Evolutionary conservation across 2,329 filamentous ascomycete species (phyloP).

Genomic region (Cladosporium cucumerinum): DNA sequence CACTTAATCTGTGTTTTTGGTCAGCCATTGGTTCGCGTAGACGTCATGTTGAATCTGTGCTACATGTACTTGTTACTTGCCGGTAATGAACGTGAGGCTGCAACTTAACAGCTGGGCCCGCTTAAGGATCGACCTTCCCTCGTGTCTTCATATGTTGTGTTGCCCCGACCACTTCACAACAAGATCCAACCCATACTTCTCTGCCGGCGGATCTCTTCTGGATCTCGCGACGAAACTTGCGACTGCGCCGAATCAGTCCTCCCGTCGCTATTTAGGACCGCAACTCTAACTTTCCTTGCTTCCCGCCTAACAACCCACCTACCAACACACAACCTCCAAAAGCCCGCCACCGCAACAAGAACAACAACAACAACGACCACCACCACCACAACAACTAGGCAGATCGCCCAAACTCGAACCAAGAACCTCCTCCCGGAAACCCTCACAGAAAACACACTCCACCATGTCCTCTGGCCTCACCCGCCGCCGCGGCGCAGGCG

Average conservation of each 20-base stretch:
- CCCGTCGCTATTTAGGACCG: slow-evolving; percentile 7
- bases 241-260: not conserved
- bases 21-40: not conserved
- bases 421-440: not conserved
- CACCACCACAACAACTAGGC: not conserved
- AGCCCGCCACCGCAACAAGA: not conserved
- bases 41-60: not conserved
- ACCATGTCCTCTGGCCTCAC: slow-evolving; percentile 69
- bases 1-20: not conserved
- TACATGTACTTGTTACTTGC: not conserved
- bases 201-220: not conserved
- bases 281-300: slow-evolving; percentile 16
- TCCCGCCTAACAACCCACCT: slow-evolving; percentile 16
- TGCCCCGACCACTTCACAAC: not conserved
- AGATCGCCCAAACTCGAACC: slow-evolving; percentile 15
- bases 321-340: slow-evolving; percentile 1
- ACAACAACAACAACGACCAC: too few species aligned
- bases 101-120: not conserved
- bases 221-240: not conserved
- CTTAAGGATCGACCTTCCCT: not conserved
- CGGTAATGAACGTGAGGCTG: not conserved
- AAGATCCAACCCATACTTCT: not conserved
- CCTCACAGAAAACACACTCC: slow-evolving; percentile 12
- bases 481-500: slow-evolving; percentile 63
- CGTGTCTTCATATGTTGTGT: not conserved